Conservation (phyloP, 148 eudicot genomes). For the Chenopodium formosanum region DNA sequence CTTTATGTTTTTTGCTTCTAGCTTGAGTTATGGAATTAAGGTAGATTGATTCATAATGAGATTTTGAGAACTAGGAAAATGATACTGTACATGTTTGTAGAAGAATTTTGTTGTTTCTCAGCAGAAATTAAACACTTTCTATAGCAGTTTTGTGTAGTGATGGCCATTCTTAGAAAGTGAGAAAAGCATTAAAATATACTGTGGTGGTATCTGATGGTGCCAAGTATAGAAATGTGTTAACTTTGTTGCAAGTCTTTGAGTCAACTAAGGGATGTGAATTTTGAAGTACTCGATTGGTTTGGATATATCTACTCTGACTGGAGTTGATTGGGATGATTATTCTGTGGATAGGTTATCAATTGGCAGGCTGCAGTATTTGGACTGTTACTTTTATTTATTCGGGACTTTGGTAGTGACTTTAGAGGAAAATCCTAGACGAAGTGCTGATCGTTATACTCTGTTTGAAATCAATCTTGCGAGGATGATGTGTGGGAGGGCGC, state of each 20-base stretch:
- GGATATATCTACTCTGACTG: background rate
- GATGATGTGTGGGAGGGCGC: background rate
- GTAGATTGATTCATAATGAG: background rate
- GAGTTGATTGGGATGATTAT: background rate
- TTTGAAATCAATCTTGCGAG: background rate
- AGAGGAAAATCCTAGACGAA: background rate
- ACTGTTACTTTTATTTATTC: background rate
- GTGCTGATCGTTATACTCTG: background rate
- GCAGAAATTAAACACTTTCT: background rate
- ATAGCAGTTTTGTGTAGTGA: background rate
- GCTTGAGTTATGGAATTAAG: too few species aligned
- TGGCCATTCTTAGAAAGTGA: background rate
- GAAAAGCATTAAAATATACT: background rate
- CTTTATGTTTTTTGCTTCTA: too few species aligned
- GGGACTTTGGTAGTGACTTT: background rate
- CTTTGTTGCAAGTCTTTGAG: background rate
- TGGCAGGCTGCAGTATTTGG: background rate
- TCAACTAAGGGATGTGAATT: background rate
- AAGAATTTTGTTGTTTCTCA: background rate
- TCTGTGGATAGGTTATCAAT: background rate
- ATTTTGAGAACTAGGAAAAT: background rate
- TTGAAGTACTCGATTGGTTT: background rate
- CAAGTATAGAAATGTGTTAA: too few species aligned
- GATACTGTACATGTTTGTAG: background rate
- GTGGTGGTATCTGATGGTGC: background rate